Conservation (phyloP, 768 basidiomycete genomes). For the Tulasnella sp. region DNA sequence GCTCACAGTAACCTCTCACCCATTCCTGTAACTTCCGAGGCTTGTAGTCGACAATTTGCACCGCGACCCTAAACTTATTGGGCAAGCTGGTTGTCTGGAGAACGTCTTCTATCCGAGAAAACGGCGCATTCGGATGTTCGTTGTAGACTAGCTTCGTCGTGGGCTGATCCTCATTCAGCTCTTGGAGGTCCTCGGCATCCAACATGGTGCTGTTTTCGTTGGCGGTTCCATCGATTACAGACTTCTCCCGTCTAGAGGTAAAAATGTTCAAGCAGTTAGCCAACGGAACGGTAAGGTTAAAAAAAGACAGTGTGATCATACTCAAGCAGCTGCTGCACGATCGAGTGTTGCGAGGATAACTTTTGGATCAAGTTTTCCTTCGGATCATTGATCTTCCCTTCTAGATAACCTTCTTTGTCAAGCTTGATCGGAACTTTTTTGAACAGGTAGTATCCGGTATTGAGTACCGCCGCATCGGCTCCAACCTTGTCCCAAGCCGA, state of each 20-base stretch:
- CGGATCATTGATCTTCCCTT: constrained; percentile 9
- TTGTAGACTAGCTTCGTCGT: constrained; percentile 7
- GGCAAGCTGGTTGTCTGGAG: not conserved
- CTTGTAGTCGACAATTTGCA: constrained; percentile 5
- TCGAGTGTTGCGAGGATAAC: not conserved
- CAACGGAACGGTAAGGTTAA: not conserved
- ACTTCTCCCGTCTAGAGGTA: not conserved
- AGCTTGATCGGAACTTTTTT: constrained; percentile 14
- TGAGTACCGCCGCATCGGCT: not conserved
- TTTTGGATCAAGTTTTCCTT: not conserved
- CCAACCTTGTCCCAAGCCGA: constrained; percentile 10
- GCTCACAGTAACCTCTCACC: not conserved
- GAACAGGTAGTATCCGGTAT: not conserved
- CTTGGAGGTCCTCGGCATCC: not conserved
- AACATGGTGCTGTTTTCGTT: not conserved
- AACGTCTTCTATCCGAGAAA: not conserved
- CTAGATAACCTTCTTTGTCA: not conserved
- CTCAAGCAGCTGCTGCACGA: not conserved
- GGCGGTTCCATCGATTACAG: not conserved
- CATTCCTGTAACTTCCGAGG: not conserved
- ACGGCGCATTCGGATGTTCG: not conserved
- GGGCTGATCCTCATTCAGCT: not conserved
- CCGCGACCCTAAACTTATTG: constrained; percentile 1
- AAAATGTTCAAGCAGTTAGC: not conserved
- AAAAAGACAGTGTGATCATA: not conserved